Percentiles rank a stretch among this genome's conserved stretches.
Conservation (phyloP, 1,284 basidiomycete genomes). For the Leccinum fallax region DNA sequence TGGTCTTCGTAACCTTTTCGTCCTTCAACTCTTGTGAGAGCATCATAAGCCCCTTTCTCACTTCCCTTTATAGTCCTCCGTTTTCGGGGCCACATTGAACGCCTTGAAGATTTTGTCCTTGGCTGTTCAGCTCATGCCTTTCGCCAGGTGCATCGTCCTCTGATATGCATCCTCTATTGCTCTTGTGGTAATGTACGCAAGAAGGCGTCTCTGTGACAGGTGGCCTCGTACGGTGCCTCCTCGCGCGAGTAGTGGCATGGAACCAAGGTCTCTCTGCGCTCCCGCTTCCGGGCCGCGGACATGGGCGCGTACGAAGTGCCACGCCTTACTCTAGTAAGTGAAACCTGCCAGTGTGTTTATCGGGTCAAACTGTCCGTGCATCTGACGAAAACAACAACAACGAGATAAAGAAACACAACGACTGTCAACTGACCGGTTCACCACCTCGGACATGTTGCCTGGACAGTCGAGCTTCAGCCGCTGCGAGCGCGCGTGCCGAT, state of each 20-base stretch:
- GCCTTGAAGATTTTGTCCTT: background rate
- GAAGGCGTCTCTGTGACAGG: background rate
- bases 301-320: background rate
- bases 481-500: background rate
- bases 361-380: background rate
- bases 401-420: background rate
- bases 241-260: background rate
- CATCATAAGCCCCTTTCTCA: background rate
- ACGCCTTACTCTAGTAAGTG: background rate
- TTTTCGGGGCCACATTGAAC: background rate
- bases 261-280: background rate
- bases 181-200: background rate
- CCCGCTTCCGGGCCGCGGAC: background rate
- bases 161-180: background rate
- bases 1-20: background rate
- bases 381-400: background rate
- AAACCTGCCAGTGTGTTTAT: background rate
- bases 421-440: background rate
- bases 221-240: background rate
- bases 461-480: no score
- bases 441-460: background rate
- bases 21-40: background rate
- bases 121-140: background rate
- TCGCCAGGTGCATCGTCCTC: background rate
- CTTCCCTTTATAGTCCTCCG: background rate